Conservation (phyloP, 139 green algal species). For the Monoraphidium neglectum region DNA sequence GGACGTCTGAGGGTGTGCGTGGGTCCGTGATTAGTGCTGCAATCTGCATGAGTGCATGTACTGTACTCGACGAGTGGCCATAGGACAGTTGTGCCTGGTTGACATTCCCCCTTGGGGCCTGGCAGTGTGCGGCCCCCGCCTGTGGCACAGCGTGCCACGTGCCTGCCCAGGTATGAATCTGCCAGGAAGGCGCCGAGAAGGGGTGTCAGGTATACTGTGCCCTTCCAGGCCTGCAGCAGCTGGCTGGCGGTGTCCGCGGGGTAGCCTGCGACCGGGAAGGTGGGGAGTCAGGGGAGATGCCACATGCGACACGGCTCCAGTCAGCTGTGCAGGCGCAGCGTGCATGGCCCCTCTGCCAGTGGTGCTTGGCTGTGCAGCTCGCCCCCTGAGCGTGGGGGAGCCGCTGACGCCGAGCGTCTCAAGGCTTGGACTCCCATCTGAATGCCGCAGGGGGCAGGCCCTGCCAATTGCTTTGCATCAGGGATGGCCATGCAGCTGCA, state of each 20-base stretch:
- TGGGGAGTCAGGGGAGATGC: not conserved
- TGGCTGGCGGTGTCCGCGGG: conserved; percentile 19
- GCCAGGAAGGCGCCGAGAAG: conserved; percentile 86
- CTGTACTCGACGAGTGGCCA: no score
- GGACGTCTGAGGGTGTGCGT: no score
- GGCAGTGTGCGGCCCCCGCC: no score
- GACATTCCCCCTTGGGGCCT: no score
- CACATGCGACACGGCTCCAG: not conserved
- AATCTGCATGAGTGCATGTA: no score
- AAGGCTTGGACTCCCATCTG: no score
- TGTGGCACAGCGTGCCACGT: conserved; percentile 1
- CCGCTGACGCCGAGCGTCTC: no score
- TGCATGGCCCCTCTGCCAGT: not conserved
- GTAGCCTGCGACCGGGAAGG: conserved; percentile 6
- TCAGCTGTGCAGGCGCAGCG: not conserved
- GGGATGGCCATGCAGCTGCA: no score
- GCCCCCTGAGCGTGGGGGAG: not conserved
- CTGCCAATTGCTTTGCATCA: no score
- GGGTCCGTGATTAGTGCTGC: no score
- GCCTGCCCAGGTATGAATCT: conserved; percentile 70
- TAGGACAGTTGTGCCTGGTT: no score
- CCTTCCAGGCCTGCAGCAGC: conserved; percentile 61
- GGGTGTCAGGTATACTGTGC: conserved; percentile 84
- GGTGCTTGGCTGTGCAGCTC: not conserved
- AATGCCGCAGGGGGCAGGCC: no score